These are phyloP conservation scores for Plasmodium malariae DNA, from an alignment of 169 alveolate species.

Conservation along the genomic window DNA sequence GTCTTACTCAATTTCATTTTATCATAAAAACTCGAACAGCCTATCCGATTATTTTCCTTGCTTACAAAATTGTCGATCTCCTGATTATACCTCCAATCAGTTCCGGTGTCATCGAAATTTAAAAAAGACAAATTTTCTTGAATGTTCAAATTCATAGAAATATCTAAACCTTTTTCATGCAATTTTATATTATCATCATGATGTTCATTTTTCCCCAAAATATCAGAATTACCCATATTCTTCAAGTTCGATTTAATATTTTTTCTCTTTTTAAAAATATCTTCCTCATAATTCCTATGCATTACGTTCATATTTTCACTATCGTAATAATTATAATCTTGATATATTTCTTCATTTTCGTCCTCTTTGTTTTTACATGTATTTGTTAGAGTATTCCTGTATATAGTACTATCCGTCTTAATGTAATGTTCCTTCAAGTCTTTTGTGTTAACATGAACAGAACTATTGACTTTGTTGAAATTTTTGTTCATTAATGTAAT, in stretches of 20 bases:
- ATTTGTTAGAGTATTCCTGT: slow-evolving; percentile 4
- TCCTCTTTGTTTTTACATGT: slow-evolving; percentile 16
- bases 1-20: not conserved
- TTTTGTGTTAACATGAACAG: not conserved
- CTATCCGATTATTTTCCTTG: not conserved
- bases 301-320: slow-evolving; percentile 16
- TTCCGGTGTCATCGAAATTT: slow-evolving; percentile 6
- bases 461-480: not conserved
- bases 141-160: slow-evolving; percentile 15
- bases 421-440: slow-evolving; percentile 3
- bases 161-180: slow-evolving; percentile 13
- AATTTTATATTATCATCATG: not conserved
- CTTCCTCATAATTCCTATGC: not conserved
- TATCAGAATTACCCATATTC: not conserved
- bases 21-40: not conserved
- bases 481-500: slow-evolving; percentile 1
- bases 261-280: not conserved
- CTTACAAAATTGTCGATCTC: not conserved
- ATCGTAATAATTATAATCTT: slow-evolving; percentile 10
- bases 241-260: not conserved
- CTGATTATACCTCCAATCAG: slow-evolving; percentile 1
- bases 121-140: not conserved
- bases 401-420: slow-evolving; percentile 20
- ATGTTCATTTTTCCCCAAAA: slow-evolving; percentile 3
- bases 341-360: slow-evolving; percentile 8